Base-by-base conservation (phyloP, 2,329 filamentous ascomycete genomes). In the Colletotrichum somersetense region DNA sequence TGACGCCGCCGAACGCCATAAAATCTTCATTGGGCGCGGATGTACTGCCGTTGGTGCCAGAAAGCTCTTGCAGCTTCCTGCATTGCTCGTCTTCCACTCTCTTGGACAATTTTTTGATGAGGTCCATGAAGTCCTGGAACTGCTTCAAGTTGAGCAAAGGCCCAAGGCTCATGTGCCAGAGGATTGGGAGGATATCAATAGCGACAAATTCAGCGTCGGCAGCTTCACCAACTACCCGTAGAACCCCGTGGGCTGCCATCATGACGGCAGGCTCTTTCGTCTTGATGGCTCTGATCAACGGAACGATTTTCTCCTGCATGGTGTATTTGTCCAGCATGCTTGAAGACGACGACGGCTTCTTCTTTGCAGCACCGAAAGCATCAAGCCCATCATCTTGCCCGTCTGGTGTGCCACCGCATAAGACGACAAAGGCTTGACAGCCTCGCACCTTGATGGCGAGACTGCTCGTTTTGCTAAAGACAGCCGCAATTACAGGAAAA, bases 261-360 rank as follows among this genome's bases (percentile, higher is more conserved):
- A 98, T 98, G 12, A 99, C 96, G 10, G 95, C 95, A 0, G 96
- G 96, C 80, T 99, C 96, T 79, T 97, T 98, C 0, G 96, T 99
- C 82, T 97, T 98, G 84, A 99, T 98, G 2, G 88, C 95, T 78
- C 93, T 95, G 73, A 99, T 87, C 5, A 98, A 84, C 0, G 96
- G 96, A 0, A 98, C 89, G 44, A 99, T 93, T 84, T 98, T 98
- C 80, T 99, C 96, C 80, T 99, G 96, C 84, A 99, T 96, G 0
- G 96, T 98, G 79, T 96, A 98, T 81, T 98, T 98, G 84, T 99
- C 96, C 38, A 99, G 85, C 3, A 96, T 95, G 2, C 91, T 94
- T 0, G 92, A 92, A 1, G 89, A 92, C 4, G 88, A 89, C 2
- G 87, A 84, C 78, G 91, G 91, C 70, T 89, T 87, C 77, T 88